Evolutionary conservation across 2,329 filamentous ascomycete species (phyloP).

Genomic region (Pseudocercospora musae): DNA sequence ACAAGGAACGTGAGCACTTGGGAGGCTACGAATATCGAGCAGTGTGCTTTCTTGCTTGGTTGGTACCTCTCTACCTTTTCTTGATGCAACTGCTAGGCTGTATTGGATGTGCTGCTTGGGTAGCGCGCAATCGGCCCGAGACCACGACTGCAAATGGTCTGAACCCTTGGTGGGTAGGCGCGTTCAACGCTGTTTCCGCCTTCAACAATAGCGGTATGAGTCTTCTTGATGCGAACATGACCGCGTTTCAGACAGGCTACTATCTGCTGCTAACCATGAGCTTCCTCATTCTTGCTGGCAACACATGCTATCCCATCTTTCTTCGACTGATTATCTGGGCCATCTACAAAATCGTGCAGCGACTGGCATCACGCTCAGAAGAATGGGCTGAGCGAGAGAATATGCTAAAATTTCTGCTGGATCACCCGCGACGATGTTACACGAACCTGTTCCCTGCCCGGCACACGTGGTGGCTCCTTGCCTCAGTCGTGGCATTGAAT

Average conservation of each 20-base stretch:
- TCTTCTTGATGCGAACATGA: conserved; percentile 63
- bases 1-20: conserved; percentile 55
- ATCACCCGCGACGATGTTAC: conserved; percentile 62
- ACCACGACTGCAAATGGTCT: conserved; percentile 55
- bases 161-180: conserved; percentile 65
- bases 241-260: conserved; percentile 53
- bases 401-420: conserved; percentile 56
- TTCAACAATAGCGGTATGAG: conserved; percentile 73
- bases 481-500: conserved; percentile 52
- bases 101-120: conserved; percentile 61
- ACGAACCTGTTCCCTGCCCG: conserved; percentile 59
- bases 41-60: conserved; percentile 55
- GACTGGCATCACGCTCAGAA: conserved; percentile 25
- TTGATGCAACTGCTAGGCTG: conserved; percentile 58
- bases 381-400: conserved; percentile 40
- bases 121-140: conserved; percentile 51
- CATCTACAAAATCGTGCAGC: conserved; percentile 48
- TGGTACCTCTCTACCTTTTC: conserved; percentile 61
- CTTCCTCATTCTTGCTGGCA: conserved; percentile 47
- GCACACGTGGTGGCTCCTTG: conserved; percentile 58
- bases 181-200: conserved; percentile 65
- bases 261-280: conserved; percentile 48
- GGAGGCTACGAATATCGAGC: conserved; percentile 65
- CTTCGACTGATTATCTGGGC: conserved; percentile 58
- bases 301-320: conserved; percentile 57